These are phyloP conservation scores for Mariannaea sp. DNA, from an alignment of 2,329 filamentous ascomycete genomes.

Conservation along the genomic window DNA sequence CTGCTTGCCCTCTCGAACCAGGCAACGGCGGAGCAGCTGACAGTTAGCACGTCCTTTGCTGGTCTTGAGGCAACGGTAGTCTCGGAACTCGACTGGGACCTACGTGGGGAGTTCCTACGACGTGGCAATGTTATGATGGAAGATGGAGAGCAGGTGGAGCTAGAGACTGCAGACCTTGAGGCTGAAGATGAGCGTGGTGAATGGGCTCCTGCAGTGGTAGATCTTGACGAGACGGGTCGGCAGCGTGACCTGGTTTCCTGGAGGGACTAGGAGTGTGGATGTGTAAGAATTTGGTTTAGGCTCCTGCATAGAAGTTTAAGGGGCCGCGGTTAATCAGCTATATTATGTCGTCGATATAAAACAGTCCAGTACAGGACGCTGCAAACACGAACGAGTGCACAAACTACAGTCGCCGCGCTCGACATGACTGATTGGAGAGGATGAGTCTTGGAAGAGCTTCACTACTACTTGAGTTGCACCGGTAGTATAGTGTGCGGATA, in stretches of 20 bases:
- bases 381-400: not conserved
- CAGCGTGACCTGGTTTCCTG: constrained; percentile 59
- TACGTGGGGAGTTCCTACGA: constrained; percentile 55
- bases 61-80: constrained; percentile 41
- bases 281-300: constrained; percentile 4
- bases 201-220: constrained; percentile 58
- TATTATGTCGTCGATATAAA: not conserved
- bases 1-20: constrained; percentile 44
- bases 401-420: not conserved
- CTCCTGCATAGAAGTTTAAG: not conserved
- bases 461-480: not conserved
- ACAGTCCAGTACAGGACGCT: not conserved
- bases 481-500: not conserved
- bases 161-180: constrained; percentile 55
- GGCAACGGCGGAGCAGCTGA: constrained; percentile 47
- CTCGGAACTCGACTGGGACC: constrained; percentile 58
- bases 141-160: constrained; percentile 56
- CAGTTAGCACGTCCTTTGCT: constrained; percentile 54
- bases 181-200: constrained; percentile 60
- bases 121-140: constrained; percentile 56
- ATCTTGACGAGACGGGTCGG: constrained; percentile 57
- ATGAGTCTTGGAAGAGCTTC: not conserved
- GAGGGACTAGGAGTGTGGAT: constrained; percentile 39
- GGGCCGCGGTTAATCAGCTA: not conserved
- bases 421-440: not conserved